phyloP scores from a whole-genome alignment of 2,329 filamentous ascomycete genomes.

The Mycosphaerelloides madeirae region DNA sequence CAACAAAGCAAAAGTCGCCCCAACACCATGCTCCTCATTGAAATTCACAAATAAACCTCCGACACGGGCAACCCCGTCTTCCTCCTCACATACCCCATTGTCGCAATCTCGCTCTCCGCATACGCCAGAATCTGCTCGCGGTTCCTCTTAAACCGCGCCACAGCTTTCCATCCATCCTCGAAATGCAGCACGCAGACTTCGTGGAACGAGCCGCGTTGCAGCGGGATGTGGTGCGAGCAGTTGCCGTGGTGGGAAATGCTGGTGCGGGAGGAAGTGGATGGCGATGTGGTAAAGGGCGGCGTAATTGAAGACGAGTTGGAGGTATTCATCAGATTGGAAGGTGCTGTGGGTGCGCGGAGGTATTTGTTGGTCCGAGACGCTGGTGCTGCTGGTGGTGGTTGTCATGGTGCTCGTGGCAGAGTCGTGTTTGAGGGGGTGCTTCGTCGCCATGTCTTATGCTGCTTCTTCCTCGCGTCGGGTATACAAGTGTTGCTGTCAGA shows the following conservation, averaged over 20 bases:
- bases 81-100: constrained; percentile 8
- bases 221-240: constrained; percentile 3
- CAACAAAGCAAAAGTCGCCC: constrained; percentile 15
- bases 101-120: constrained; percentile 12
- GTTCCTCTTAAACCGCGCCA: constrained; percentile 13
- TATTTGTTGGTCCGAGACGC: too few relatives aligned
- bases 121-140: background rate
- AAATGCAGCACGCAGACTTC: constrained; percentile 8
- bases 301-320: constrained; percentile 9
- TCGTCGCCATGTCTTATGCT: too few relatives aligned
- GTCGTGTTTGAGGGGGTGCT: too few relatives aligned
- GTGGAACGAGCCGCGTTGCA: constrained; percentile 5
- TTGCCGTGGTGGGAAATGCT: constrained; percentile 7
- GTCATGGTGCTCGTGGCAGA: too few relatives aligned
- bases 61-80: constrained; percentile 6
- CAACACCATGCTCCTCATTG: constrained; percentile 12
- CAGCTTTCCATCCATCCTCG: constrained; percentile 17
- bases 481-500: too few relatives aligned
- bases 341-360: background rate
- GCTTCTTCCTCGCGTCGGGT: too few relatives aligned
- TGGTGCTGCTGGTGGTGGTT: too few relatives aligned
- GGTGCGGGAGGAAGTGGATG: constrained; percentile 7
- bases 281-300: constrained; percentile 15
- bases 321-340: background rate
- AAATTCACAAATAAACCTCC: constrained; percentile 6